These are phyloP conservation scores for Arctium minus DNA, from an alignment of 129 eudicot genomes.

Conservation along the genomic window DNA sequence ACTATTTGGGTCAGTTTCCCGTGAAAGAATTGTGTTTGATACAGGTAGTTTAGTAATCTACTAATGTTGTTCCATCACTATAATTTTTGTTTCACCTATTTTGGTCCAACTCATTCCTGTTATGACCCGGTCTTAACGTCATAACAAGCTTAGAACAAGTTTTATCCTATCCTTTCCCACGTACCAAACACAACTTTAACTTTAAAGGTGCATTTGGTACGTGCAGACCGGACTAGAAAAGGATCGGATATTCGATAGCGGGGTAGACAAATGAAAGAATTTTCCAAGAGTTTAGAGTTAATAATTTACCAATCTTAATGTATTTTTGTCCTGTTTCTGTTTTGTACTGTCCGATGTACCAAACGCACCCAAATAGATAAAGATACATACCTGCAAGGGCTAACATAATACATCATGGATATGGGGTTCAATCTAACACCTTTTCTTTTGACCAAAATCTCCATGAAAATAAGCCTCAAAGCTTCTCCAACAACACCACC, in stretches of 20 bases:
- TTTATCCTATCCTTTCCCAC: too few species aligned
- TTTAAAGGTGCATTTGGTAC: neutral
- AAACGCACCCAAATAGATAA: neutral
- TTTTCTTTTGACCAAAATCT: slow-evolving; percentile 78
- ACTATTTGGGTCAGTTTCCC: too few species aligned
- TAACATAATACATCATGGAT: slow-evolving; percentile 84
- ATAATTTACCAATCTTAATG: neutral
- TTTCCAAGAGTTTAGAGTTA: neutral
- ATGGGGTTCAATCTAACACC: slow-evolving; percentile 78
- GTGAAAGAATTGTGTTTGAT: neutral
- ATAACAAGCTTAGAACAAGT: too few species aligned
- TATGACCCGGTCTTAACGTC: neutral
- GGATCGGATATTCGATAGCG: neutral
- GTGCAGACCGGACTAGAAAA: too few species aligned
- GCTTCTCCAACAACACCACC: slow-evolving; percentile 97
- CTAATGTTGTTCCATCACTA: neutral
- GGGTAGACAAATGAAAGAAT: neutral
- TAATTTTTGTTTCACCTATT: neutral
- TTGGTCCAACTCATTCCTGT: neutral
- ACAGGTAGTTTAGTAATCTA: too few species aligned
- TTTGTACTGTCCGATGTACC: neutral
- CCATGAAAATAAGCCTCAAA: slow-evolving; percentile 83
- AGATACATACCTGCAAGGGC: slow-evolving; percentile 83
- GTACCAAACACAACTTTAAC: neutral
- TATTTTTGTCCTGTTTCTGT: neutral